phyloP scores from a whole-genome alignment of 495 filamentous ascomycete species.

The Platismatia glauca region DNA sequence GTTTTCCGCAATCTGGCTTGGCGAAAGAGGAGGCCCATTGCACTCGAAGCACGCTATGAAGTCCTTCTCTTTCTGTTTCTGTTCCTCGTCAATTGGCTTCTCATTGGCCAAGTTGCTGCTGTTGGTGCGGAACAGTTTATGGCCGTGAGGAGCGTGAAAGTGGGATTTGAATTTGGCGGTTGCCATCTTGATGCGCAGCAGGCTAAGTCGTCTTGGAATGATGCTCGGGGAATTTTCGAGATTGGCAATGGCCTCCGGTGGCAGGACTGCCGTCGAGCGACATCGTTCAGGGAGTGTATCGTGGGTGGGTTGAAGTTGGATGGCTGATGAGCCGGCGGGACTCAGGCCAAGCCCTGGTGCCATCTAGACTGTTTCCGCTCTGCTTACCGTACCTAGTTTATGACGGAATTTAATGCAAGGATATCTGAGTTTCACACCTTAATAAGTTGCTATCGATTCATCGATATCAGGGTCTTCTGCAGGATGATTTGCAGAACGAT shows the following conservation, averaged over 20 bases:
- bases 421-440: constrained; percentile 6
- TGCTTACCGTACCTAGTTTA: neutral
- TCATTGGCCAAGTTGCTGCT: constrained; percentile 23
- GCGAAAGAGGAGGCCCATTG: constrained; percentile 43
- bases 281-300: constrained; percentile 11
- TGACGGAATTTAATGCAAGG: constrained; percentile 13
- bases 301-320: constrained; percentile 1
- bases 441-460: constrained; percentile 8
- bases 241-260: constrained; percentile 19
- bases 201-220: constrained; percentile 18
- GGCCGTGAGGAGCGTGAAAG: constrained; percentile 22
- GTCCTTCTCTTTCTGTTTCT: constrained; percentile 32
- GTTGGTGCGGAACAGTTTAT: constrained; percentile 21
- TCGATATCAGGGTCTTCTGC: constrained; percentile 16
- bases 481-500: constrained; percentile 11
- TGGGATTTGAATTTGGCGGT: constrained; percentile 24
- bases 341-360: constrained; percentile 12
- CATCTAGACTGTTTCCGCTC: constrained; percentile 11
- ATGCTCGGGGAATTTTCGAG: constrained; percentile 21
- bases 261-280: constrained; percentile 14
- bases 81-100: constrained; percentile 33
- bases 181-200: constrained; percentile 23
- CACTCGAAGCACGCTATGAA: constrained; percentile 39
- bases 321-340: constrained; percentile 11
- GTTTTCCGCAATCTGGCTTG: constrained; percentile 45